Evolutionary conservation across 768 basidiomycete species (phyloP).

Genomic region (Boletus bicolor): DNA sequence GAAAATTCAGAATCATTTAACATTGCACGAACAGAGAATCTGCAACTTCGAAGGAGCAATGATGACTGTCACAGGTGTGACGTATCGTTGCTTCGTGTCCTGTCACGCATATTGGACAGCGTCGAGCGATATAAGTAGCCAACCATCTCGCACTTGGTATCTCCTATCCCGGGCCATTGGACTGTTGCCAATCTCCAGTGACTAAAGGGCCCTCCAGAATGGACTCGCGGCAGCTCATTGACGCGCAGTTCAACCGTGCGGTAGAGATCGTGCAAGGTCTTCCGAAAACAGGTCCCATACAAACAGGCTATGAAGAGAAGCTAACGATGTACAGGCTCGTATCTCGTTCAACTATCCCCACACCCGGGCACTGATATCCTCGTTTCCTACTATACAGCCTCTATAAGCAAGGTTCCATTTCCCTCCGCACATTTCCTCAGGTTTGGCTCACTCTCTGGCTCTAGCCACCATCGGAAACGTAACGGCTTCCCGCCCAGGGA

Average conservation of each 20-base stretch:
- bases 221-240: constrained; percentile 66
- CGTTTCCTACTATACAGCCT: constrained; percentile 46
- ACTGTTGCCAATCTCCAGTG: not conserved
- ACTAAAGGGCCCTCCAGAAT: constrained; percentile 31
- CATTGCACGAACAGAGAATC: too few relatives aligned
- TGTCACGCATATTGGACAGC: constrained; percentile 13
- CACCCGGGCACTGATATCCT: constrained; percentile 7
- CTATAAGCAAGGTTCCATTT: constrained; percentile 81
- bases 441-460: constrained; percentile 4
- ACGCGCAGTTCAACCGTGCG: constrained; percentile 87
- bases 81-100: not conserved
- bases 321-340: constrained; percentile 85
- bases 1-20: not conserved
- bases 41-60: too few relatives aligned
- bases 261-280: constrained; percentile 92
- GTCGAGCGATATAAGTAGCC: not conserved
- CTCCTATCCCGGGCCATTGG: not conserved
- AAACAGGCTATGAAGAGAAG: constrained; percentile 95
- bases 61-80: not conserved
- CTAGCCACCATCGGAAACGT: constrained; percentile 91
- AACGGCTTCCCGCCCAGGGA: constrained; percentile 68
- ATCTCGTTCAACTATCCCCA: not conserved
- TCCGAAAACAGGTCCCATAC: constrained; percentile 92
- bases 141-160: not conserved
- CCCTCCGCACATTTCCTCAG: not conserved